Base-by-base conservation (phyloP, 2,329 filamentous ascomycete genomes). In the Esteya vermicola region DNA sequence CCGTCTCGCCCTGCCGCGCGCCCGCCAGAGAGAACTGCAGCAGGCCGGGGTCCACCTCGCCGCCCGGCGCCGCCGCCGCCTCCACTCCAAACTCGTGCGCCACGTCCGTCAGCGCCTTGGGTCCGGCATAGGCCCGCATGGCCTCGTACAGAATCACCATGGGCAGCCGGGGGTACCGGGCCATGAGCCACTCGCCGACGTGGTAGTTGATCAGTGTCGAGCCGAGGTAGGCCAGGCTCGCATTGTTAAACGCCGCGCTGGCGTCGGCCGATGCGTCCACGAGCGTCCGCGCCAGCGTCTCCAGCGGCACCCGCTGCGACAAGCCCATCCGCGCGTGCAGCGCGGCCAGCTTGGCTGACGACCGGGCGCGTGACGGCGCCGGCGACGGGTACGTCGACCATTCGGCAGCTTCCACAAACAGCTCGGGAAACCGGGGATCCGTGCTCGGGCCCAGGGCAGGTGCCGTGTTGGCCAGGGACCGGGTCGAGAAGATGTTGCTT, bases 41-140 rank as follows among this genome's bases (percentile, higher is more conserved):
- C 40, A 93, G 67, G 6, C 89, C 91, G 0, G 88, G 80, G 57
- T 98, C 91, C 41, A 96, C 88, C 62, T 96, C 89, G 43, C 75
- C 75, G 38, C 89, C 91, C 1, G 91, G 91, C 18, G 77, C 80
- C 10, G 82, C 84, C n/a, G 85, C 89, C 33, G 69, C 63, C 57
- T 96, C 89, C 14, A 96, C 77, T 61, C 91, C 91, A 91, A 91
- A 98, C 62, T 91, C 82, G 46, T 71, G 67, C 14, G 83, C 76
- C 48, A 96, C 72, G 18, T 77, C 67, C 38, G 78, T 66, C 35
- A 96, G 69, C 1, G 88, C 78, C 48, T 77, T 74, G 6, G 75
- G 71, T 5, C 91, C 91, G 35, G 79, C 72, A 57, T 85, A 96
- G 35, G 84, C 86, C 52, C 81, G 79, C 65, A 93, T 79, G 25